phyloP scores from a whole-genome alignment of 2,329 filamentous ascomycete genomes.

The Fusarium domesticum region DNA sequence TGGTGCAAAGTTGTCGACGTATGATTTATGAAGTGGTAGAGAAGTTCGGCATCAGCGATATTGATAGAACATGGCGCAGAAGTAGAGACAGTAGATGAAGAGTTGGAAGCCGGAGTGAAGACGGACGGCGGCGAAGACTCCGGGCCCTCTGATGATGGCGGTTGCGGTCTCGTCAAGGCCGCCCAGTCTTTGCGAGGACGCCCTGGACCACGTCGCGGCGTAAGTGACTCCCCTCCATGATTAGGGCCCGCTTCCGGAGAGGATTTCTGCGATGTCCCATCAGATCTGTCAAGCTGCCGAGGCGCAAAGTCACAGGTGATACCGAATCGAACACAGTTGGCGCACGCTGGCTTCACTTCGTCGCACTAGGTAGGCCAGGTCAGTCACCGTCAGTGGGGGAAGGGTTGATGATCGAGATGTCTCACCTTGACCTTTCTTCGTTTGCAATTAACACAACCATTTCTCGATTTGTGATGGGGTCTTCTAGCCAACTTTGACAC shows the following conservation, averaged over 20 bases:
- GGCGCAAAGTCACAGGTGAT: slow-evolving; percentile 31
- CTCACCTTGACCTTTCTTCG: slow-evolving; percentile 33
- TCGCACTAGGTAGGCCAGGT: slow-evolving; percentile 27
- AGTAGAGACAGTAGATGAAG: slow-evolving; percentile 22
- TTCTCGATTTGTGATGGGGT: slow-evolving; percentile 32
- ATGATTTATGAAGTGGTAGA: slow-evolving; percentile 29
- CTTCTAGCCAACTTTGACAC: slow-evolving; percentile 29
- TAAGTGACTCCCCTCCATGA: slow-evolving; percentile 14
- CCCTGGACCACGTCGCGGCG: slow-evolving; percentile 29
- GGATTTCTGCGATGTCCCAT: slow-evolving; percentile 15
- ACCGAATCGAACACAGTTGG: slow-evolving; percentile 33
- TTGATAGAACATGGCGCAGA: slow-evolving; percentile 24
- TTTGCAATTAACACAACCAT: slow-evolving; percentile 34
- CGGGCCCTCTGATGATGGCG: slow-evolving; percentile 18
- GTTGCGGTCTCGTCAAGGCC: slow-evolving; percentile 20
- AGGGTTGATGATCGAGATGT: neutral
- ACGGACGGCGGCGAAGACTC: slow-evolving; percentile 25
- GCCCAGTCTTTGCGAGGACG: slow-evolving; percentile 33
- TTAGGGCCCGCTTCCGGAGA: slow-evolving; percentile 12
- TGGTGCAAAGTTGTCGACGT: slow-evolving; percentile 26
- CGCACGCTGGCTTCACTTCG: slow-evolving; percentile 33
- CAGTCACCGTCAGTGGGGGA: slow-evolving; percentile 2
- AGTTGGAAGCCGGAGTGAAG: slow-evolving; percentile 18
- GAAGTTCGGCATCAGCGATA: slow-evolving; percentile 30
- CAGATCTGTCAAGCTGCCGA: slow-evolving; percentile 17